phyloP scores from a whole-genome alignment of 1,139 yeast genomes.

The Pichia sp. region DNA sequence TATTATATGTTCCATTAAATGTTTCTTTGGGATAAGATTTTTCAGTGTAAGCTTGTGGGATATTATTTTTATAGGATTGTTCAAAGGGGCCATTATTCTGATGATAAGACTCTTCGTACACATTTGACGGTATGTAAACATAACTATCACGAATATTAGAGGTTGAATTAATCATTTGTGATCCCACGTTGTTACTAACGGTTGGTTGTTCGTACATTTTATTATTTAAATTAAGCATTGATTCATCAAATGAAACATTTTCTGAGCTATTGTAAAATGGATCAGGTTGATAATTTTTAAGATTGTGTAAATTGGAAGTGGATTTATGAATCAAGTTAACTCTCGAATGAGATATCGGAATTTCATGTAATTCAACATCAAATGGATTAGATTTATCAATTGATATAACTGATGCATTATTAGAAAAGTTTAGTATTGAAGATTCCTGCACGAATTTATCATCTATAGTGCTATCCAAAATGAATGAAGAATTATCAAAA shows the following conservation, averaged over 20 bases:
- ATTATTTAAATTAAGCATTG: background rate
- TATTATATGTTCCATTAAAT: no score
- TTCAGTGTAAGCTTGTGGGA: no score
- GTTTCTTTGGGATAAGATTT: no score
- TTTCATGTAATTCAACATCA: conserved; percentile 1
- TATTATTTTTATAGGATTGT: no score
- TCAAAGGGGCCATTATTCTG: no score
- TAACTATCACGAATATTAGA: conserved; percentile 2
- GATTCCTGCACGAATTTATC: no score
- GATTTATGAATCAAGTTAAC: conserved; percentile 6
- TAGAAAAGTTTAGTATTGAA: no score
- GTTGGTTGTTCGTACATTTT: background rate
- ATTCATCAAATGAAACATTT: no score
- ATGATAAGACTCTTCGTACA: conserved; percentile 10
- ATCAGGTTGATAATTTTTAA: background rate
- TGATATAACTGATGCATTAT: conserved; percentile 1
- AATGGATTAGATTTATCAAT: conserved; percentile 7
- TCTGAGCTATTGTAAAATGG: no score
- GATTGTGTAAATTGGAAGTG: background rate
- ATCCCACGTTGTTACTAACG: background rate
- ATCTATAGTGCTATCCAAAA: no score
- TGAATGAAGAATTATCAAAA: background rate
- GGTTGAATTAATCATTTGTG: background rate
- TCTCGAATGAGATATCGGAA: conserved; percentile 13
- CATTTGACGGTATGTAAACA: conserved; percentile 11